Conservation (phyloP, 1,284 basidiomycete species). For the Leccinum pachyderme region DNA sequence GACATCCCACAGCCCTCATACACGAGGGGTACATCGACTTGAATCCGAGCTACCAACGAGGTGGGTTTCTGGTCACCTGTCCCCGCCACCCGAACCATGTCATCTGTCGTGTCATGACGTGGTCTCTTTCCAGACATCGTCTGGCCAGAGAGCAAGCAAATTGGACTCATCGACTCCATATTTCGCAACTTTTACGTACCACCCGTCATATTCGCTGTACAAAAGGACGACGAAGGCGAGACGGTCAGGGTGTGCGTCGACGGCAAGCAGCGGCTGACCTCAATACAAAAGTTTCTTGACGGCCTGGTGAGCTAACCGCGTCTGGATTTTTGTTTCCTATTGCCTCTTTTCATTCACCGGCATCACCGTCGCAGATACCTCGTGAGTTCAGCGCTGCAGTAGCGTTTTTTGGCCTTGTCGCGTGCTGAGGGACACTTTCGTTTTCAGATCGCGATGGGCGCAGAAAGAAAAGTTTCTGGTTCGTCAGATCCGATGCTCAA, state of each 20-base stretch:
- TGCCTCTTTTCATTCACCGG: neutral
- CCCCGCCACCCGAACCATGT: conserved; percentile 1
- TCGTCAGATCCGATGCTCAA: conserved; percentile 44
- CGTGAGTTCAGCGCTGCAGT: conserved; percentile 35
- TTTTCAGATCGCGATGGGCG: conserved; percentile 44
- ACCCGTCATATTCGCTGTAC: conserved; percentile 67
- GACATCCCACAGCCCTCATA: conserved; percentile 45
- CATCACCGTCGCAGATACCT: conserved; percentile 41
- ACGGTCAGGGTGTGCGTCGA: conserved; percentile 66
- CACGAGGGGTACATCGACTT: conserved; percentile 66
- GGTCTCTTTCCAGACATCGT: conserved; percentile 53
- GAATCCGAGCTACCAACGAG: conserved; percentile 67
- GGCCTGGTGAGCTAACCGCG: conserved; percentile 49
- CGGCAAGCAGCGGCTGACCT: conserved; percentile 73
- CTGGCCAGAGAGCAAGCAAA: conserved; percentile 69
- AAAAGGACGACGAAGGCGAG: conserved; percentile 51
- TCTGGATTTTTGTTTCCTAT: neutral
- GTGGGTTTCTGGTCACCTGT: conserved; percentile 31
- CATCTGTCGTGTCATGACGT: neutral
- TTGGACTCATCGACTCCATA: conserved; percentile 72
- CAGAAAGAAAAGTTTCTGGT: conserved; percentile 61
- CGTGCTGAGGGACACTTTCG: neutral
- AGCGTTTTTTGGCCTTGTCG: neutral
- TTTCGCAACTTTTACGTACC: conserved; percentile 73
- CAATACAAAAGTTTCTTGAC: conserved; percentile 69